Percentiles rank a stretch among this genome's conserved stretches.
Evolutionary conservation across 805 yeast genomes (phyloP).

Genomic region (Wickerhamiella cacticola): DNA sequence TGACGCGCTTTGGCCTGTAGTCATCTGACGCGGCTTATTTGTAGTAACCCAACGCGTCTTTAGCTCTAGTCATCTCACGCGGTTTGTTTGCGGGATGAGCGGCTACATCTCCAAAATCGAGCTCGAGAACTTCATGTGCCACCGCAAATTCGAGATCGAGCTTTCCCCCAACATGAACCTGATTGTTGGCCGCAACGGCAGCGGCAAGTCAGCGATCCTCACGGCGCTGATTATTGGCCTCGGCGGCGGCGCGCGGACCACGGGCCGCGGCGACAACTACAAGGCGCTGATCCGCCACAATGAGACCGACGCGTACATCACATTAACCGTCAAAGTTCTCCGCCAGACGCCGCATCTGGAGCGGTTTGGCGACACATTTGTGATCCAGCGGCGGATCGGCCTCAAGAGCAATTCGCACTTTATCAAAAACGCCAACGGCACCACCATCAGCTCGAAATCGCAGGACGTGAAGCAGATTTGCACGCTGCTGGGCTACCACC

Average conservation of each 20-base stretch:
- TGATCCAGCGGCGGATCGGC: conserved; percentile 51
- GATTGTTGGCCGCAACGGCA: conserved; percentile 81
- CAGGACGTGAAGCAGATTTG: conserved; percentile 60
- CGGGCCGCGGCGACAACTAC: conserved; percentile 69
- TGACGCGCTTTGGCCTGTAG: no score
- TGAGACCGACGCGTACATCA: conserved; percentile 50
- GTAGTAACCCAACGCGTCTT: no score
- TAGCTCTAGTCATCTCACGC: no score
- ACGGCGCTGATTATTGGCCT: conserved; percentile 80
- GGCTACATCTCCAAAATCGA: conserved; percentile 45
- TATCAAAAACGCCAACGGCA: conserved; percentile 42
- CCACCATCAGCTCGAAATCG: conserved; percentile 45
- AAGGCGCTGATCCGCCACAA: conserved; percentile 70
- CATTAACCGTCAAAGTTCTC: conserved; percentile 40
- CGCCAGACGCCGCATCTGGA: conserved; percentile 44
- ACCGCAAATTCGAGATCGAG: conserved; percentile 59
- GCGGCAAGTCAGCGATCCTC: conserved; percentile 79
- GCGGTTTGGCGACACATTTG: conserved; percentile 55
- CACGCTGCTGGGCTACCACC: conserved; percentile 58
- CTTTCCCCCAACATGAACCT: conserved; percentile 75
- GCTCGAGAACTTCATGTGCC: conserved; percentile 38
- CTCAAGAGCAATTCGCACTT: conserved; percentile 44
- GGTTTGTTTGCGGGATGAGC: not conserved
- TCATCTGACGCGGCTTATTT: no score
- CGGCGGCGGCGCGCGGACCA: conserved; percentile 79